Conservation (phyloP, 2,329 filamentous ascomycete genomes). For the Epichloe aotearoae region DNA sequence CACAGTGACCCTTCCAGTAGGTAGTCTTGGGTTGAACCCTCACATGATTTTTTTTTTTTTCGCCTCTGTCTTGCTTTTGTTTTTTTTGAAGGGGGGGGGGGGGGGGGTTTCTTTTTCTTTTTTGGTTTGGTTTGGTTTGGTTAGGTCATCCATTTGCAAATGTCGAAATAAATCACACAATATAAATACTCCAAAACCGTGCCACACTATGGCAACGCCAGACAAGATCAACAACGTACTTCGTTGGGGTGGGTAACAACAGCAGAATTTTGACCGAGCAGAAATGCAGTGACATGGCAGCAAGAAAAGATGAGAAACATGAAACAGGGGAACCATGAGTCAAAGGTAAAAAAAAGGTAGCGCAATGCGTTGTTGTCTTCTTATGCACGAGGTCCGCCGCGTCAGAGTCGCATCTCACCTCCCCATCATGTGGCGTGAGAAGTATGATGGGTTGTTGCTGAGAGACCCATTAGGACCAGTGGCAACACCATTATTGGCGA, state of each 20-base stretch:
- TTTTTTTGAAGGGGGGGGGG: neutral
- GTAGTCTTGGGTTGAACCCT: neutral
- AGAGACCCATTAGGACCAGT: conserved; percentile 9
- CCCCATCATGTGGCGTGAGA: conserved; percentile 23
- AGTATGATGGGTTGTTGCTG: conserved; percentile 12
- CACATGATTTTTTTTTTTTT: neutral
- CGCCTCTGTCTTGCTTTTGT: neutral
- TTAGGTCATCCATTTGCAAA: neutral
- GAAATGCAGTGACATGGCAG: neutral
- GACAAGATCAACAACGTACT: neutral
- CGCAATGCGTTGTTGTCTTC: neutral
- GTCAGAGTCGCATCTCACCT: conserved; percentile 9
- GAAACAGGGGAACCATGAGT: neutral
- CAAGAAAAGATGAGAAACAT: neutral
- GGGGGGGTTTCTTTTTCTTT: neutral
- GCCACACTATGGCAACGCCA: neutral
- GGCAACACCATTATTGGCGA: conserved; percentile 11
- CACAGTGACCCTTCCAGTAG: neutral
- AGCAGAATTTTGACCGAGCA: neutral
- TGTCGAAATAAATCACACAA: neutral
- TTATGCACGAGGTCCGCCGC: neutral
- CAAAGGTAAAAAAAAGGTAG: neutral
- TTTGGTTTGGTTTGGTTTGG: neutral
- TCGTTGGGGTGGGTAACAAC: no score
- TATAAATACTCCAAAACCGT: neutral